Percentiles rank a stretch among this genome's conserved stretches.
Evolutionary conservation across 345 rosid genomes (phyloP).

Genomic region (Pistacia vera): DNA sequence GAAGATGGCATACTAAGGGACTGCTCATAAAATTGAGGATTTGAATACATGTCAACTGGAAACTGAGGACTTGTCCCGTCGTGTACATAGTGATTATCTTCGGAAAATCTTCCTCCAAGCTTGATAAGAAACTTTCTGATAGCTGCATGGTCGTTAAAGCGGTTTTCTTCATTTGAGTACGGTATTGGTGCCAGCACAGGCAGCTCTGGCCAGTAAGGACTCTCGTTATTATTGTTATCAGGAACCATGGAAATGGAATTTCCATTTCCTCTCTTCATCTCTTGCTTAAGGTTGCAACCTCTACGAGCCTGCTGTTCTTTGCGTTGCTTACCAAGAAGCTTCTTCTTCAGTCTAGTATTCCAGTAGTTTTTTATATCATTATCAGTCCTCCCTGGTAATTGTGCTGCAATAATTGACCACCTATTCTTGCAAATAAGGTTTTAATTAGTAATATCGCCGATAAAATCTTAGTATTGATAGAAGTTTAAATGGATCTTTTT

Average conservation of each 20-base stretch:
- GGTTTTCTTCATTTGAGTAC: constrained; percentile 36
- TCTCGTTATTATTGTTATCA: constrained; percentile 21
- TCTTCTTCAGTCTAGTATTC: constrained; percentile 68
- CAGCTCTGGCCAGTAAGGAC: constrained; percentile 50
- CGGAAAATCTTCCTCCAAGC: constrained; percentile 60
- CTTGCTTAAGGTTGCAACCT: constrained; percentile 34
- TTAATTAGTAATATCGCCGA: neutral
- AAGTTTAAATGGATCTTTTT: neutral
- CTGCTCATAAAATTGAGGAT: constrained; percentile 31
- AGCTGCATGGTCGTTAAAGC: constrained; percentile 43
- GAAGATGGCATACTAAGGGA: constrained; percentile 20
- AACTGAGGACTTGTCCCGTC: constrained; percentile 22
- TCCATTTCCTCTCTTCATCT: constrained; percentile 29
- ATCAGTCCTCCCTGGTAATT: constrained; percentile 66
- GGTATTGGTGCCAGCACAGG: constrained; percentile 41
- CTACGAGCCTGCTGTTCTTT: constrained; percentile 38
- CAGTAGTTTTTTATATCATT: constrained; percentile 70
- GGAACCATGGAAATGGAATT: constrained; percentile 17
- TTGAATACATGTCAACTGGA: constrained; percentile 14
- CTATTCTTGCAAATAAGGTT: constrained; percentile 22
- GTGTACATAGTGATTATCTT: constrained; percentile 20
- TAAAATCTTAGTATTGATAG: neutral
- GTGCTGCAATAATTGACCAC: constrained; percentile 69
- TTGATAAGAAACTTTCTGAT: constrained; percentile 57
- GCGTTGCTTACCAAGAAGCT: constrained; percentile 49